Evolutionary conservation across 1,284 basidiomycete genomes (phyloP).

Genomic region (Ganoderma resinaceum): DNA sequence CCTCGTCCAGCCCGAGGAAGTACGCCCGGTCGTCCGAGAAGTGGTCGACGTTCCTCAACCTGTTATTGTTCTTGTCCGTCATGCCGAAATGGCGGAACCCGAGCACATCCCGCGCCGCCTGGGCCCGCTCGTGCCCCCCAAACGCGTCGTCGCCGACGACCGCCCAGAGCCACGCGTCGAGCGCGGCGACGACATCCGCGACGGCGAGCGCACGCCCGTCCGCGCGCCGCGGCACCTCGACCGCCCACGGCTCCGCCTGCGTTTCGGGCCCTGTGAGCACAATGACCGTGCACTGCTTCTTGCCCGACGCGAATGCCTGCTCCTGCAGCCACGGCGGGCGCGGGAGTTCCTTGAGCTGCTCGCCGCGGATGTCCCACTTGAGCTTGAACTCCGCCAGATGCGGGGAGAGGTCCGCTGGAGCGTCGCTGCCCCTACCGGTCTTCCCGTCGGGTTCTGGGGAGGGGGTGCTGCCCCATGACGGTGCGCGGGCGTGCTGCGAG

Average conservation of each 20-base stretch:
- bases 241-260: background rate
- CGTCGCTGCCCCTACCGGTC: background rate
- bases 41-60: slow-evolving; percentile 4
- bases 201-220: slow-evolving; percentile 3
- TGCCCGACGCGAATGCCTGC: background rate
- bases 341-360: background rate
- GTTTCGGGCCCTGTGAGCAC: too few relatives aligned
- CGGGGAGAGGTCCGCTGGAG: background rate
- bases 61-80: background rate
- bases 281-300: background rate
- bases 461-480: background rate
- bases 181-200: slow-evolving; percentile 5
- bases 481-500: background rate
- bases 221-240: background rate
- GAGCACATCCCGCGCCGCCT: background rate
- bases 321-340: background rate
- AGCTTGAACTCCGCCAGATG: background rate
- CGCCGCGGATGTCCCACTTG: background rate
- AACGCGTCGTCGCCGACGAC: background rate
- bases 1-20: background rate
- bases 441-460: background rate
- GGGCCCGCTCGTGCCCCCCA: background rate
- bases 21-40: background rate
- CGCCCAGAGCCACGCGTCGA: background rate
- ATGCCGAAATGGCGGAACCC: too few relatives aligned